Conservation (phyloP, 306 rosid species). For the Arachis stenosperma region DNA sequence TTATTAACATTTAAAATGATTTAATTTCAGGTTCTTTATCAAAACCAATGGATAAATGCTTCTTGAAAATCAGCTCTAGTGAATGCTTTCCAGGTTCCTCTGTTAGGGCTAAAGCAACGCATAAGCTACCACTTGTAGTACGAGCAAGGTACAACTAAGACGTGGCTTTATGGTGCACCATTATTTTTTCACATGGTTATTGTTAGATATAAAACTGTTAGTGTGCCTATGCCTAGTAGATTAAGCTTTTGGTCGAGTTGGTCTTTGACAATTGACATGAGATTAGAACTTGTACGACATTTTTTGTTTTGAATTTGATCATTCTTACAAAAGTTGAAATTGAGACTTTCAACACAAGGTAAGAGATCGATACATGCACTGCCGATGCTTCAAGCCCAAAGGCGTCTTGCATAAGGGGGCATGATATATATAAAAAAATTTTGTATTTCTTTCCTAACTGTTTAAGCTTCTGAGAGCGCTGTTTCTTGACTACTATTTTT, state of each 20-base stretch:
- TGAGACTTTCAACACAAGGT: not conserved
- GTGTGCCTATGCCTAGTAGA: not conserved
- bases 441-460: not conserved
- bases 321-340: not conserved
- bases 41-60: conserved; percentile 50
- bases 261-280: not conserved
- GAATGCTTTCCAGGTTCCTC: conserved; percentile 36
- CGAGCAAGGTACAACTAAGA: conserved; percentile 61
- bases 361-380: not conserved
- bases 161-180: conserved; percentile 3
- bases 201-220: not conserved
- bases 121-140: conserved; percentile 43
- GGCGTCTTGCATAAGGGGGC: not conserved
- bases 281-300: not conserved
- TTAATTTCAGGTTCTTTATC: conserved; percentile 56
- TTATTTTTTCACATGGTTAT: not conserved
- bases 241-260: not conserved
- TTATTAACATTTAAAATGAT: conserved; percentile 27
- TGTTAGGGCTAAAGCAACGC: conserved; percentile 44
- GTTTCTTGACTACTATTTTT: not conserved
- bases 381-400: not conserved
- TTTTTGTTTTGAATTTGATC: not conserved
- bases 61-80: conserved; percentile 42
- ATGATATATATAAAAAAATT: no score
- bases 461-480: not conserved